These are phyloP conservation scores for Heterobasidion parviporum DNA, from an alignment of 1,284 basidiomycete species.

Conservation along the genomic window DNA sequence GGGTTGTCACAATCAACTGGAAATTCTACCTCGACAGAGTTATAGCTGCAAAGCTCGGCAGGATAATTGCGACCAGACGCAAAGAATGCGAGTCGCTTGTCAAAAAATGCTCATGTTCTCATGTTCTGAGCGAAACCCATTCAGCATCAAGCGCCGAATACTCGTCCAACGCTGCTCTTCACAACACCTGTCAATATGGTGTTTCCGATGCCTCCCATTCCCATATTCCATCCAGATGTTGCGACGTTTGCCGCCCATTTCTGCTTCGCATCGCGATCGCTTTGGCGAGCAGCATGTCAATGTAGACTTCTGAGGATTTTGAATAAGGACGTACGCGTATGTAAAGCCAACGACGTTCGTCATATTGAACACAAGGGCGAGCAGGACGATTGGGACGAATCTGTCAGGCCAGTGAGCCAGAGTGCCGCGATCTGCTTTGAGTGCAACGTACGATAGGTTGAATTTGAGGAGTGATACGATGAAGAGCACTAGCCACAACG, in stretches of 20 bases:
- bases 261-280: constrained; percentile 83
- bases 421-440: neutral
- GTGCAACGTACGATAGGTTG: constrained; percentile 60
- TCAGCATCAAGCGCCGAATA: constrained; percentile 37
- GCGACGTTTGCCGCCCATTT: constrained; percentile 70
- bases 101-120: neutral
- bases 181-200: constrained; percentile 74
- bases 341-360: constrained; percentile 92
- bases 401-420: constrained; percentile 26
- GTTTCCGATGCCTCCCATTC: constrained; percentile 70
- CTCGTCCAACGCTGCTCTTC: constrained; percentile 71
- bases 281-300: constrained; percentile 21
- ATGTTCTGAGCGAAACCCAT: neutral
- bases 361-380: constrained; percentile 87
- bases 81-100: no score
- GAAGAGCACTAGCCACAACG: constrained; percentile 78
- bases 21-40: no score
- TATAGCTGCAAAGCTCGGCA: no score
- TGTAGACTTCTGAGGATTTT: neutral
- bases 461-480: constrained; percentile 86
- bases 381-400: constrained; percentile 80
- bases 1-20: no score
- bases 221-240: constrained; percentile 53
- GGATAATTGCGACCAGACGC: no score
- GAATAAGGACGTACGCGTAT: constrained; percentile 50